Conservation (phyloP, 352 stramenopile species). For the Phytophthora megakarya region DNA sequence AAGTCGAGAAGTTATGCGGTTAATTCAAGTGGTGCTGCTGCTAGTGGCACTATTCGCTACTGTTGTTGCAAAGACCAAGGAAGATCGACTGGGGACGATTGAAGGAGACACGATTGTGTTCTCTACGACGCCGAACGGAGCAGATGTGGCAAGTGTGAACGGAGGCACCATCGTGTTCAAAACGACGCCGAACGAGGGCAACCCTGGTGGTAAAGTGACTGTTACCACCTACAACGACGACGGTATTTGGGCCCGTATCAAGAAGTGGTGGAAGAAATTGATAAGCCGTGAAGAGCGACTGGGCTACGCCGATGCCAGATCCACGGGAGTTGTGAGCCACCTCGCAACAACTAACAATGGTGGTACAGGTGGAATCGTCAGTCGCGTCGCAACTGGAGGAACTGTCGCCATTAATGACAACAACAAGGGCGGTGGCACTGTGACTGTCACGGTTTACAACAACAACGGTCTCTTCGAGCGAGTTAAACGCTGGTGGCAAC, state of each 20-base stretch:
- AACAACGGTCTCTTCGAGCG: constrained; percentile 2
- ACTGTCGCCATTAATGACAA: constrained; percentile 4
- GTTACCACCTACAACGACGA: constrained; percentile 17
- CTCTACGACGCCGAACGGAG: neutral
- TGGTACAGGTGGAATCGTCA: neutral
- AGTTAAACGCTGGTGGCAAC: constrained; percentile 5
- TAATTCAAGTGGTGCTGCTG: neutral
- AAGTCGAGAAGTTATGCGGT: neutral
- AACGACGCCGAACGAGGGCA: neutral
- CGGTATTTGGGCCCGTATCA: constrained; percentile 11
- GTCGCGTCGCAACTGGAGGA: neutral
- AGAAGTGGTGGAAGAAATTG: constrained; percentile 10
- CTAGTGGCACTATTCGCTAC: neutral
- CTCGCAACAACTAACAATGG: no score
- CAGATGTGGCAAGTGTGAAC: neutral
- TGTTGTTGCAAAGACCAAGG: neutral
- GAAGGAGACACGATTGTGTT: neutral
- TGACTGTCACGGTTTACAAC: constrained; percentile 4
- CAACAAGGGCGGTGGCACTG: constrained; percentile 1
- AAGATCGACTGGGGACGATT: no score
- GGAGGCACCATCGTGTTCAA: neutral
- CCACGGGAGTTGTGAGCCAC: neutral
- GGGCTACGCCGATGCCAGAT: no score
- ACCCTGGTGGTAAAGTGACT: constrained; percentile 14
- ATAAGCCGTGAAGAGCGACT: constrained; percentile 2